phyloP scores from a whole-genome alignment of 148 eudicot species.

The Persicaria maculosa region DNA sequence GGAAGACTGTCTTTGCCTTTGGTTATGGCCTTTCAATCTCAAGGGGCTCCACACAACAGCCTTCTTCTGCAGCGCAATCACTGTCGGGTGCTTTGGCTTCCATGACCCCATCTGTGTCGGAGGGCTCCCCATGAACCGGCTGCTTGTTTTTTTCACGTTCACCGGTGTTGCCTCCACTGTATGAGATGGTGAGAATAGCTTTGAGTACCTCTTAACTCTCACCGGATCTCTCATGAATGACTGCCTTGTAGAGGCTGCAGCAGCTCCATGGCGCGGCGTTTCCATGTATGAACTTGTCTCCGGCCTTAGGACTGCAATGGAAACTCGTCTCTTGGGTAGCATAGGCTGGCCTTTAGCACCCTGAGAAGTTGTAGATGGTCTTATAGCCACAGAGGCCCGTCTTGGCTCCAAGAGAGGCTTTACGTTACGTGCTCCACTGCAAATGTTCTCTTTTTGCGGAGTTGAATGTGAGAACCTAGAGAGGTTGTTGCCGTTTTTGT shows the following conservation, averaged over 20 bases:
- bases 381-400: conserved; percentile 55
- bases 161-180: conserved; percentile 48
- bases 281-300: conserved; percentile 25
- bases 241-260: background rate
- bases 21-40: conserved; percentile 38
- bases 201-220: background rate
- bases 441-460: conserved; percentile 54
- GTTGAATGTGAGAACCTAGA: conserved; percentile 24
- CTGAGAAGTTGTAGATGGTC: conserved; percentile 23
- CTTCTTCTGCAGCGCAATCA: conserved; percentile 64
- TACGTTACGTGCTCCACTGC: conserved; percentile 11
- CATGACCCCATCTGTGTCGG: conserved; percentile 53
- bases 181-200: background rate
- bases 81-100: conserved; percentile 90
- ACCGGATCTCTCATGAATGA: background rate
- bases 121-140: conserved; percentile 73
- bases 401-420: conserved; percentile 37
- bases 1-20: conserved; percentile 22
- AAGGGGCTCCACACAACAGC: conserved; percentile 83
- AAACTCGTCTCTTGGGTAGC: conserved; percentile 61
- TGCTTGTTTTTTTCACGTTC: conserved; percentile 18
- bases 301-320: conserved; percentile 49
- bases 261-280: conserved; percentile 13
- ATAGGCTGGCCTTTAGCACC: conserved; percentile 10
- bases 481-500: conserved; percentile 28